Evolutionary conservation across 2,329 filamentous ascomycete genomes (phyloP), one percentile per base, ranked within the genome.

Genomic region (Aspergillus novoparasiticus): DNA sequence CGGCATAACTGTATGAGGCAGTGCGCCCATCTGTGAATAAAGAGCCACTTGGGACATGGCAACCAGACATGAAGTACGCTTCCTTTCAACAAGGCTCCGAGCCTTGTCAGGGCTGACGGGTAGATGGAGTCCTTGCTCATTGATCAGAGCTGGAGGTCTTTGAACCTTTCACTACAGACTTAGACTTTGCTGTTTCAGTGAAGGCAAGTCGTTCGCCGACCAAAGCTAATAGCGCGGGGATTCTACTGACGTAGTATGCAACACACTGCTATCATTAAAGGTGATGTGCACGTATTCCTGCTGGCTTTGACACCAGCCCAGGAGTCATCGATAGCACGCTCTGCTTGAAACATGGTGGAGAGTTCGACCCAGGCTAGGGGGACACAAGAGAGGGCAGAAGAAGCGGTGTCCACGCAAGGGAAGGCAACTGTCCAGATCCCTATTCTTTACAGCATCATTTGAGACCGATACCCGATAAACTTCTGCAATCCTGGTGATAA

Each of bases 401-500:
- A 30, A 26, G 51, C 51, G 51, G 51, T 55, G 51, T 55, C 51
- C 51, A 55, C 21, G 51, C 32, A 55, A 55, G 51, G 51, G 32
- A 55, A 55, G 51, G 32, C 32, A 55, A 55, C 51, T 55, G 16
- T 55, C 23, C 23, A 23, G 32, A 55, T 39, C 12, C 14, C 19
- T 41, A 51, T 55, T 39, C 21, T 55, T 55, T 39, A 21, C 51
- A n/a, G 30, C n/a, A 21, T 23, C 21, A 55, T 34, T 39, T 39
- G 51, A 16, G 36, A 23, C 32, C 21, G 51, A 55, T 34, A 55
- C 51, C 34, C 23, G 51, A 55, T 36, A 21, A 39, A 28, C 16
- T 51, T 30, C 28, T 21, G 19, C 16, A 32, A 11, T 51, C n/a
- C 28, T 9, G 28, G 48, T 16, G n/a, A 55, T 30, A 39, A 36